Base-by-base conservation (phyloP, 2,329 filamentous ascomycete species). In the Diaporthe sp. region DNA sequence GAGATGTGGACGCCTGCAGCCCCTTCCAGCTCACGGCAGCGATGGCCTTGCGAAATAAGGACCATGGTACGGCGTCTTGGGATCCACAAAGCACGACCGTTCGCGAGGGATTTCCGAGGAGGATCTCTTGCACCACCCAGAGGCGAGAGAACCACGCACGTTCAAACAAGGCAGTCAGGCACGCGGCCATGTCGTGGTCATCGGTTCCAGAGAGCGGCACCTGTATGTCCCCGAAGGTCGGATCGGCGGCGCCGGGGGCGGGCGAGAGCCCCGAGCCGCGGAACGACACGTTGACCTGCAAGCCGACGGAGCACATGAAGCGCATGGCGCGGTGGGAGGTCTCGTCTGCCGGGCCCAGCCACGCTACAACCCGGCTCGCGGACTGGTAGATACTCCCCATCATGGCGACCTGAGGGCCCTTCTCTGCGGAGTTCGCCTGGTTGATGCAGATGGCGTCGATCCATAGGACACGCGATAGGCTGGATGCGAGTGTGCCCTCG, bases 381-480 rank as follows among this genome's bases (percentile, higher is more conserved):
- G 17, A 25, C n/a, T 31, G 53, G 49, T 75, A 76, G 5, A 75
- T 51, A 5, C 34, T 49, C 4, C 68, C 58, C 75, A 76, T 76
- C 31, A 72, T 34, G 4, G 34, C 44, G 10, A 76, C 75, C 51
- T 75, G 75, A 25, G 47, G 39, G 22, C 28, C 61, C 39, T 71
- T 71, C 51, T 76, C 72, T 4, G 49, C 8, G 0, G n/a, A n/a
- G 28, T 76, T 68, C 1, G 34, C n/a, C 53, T 75, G 73, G 65
- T 75, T 37, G 55, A 75, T 75, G 44, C 73, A 75, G 42, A 75
- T 51, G 22, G 70, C 71, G 22, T 76, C 75, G 6, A 55, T 55
- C 75, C 75, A 76, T 20, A 71, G 34, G 13, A 55, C 60, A 20
- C 60, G 60, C 22, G 39, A 42, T 13, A 73, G 22, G 22, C 15